phyloP scores from a whole-genome alignment of 2,329 filamentous ascomycete species.

The Ceratocystis lukuohia region DNA sequence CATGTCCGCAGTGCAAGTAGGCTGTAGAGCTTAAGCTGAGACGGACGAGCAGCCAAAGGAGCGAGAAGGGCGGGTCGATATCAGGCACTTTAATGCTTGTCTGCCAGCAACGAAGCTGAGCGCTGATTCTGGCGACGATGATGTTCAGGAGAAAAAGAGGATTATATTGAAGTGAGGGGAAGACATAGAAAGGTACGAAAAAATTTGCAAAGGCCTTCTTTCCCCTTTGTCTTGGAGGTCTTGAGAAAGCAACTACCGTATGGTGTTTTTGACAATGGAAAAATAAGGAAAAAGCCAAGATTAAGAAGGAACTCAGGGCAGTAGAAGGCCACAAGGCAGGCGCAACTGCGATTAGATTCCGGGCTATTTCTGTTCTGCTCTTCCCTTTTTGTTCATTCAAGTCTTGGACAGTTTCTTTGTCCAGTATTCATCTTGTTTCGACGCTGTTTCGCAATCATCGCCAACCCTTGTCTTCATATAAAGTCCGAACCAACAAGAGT shows the following conservation, averaged over 20 bases:
- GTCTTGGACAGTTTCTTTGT: not conserved
- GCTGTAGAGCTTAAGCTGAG: not conserved
- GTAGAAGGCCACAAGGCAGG: no score
- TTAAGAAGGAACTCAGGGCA: no score
- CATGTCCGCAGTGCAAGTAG: not conserved
- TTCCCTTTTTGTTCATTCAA: not conserved
- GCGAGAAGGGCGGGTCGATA: no score
- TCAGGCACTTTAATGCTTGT: no score
- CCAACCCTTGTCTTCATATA: not conserved
- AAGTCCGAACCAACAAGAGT: not conserved
- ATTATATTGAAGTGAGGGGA: not conserved
- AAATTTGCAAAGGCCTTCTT: not conserved
- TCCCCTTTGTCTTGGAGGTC: not conserved
- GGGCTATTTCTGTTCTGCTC: not conserved
- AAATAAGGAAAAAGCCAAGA: no score
- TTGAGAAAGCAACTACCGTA: no score
- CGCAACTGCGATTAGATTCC: no score
- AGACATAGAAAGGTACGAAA: not conserved
- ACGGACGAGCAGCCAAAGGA: not conserved
- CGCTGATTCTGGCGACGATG: not conserved
- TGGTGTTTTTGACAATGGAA: no score
- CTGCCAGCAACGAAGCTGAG: not conserved
- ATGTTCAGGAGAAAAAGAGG: not conserved
- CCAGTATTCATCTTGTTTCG: not conserved
- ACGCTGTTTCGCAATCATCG: not conserved